phyloP scores from a whole-genome alignment of 768 basidiomycete species.

The Roridomyces roridus region DNA sequence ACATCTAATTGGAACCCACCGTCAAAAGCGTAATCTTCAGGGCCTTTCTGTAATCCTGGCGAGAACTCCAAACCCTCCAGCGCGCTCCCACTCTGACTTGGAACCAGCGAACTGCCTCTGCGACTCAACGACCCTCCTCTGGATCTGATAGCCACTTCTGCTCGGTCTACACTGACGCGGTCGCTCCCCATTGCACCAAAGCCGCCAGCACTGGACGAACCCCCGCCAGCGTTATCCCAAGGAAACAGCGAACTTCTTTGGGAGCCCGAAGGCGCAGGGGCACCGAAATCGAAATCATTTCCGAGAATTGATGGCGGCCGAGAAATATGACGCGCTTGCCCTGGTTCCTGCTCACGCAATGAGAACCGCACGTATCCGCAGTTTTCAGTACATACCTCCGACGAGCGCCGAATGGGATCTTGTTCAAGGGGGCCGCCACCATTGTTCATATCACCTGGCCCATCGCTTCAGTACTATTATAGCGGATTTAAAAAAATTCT shows the following conservation, averaged over 20 bases:
- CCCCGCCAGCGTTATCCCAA: conserved; percentile 80
- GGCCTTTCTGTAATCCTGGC: conserved; percentile 46
- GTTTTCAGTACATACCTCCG: conserved; percentile 52
- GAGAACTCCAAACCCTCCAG: conserved; percentile 53
- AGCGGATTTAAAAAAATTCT: not conserved
- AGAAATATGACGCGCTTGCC: conserved; percentile 80
- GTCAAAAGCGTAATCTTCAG: conserved; percentile 73
- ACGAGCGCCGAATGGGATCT: conserved; percentile 46
- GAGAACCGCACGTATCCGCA: not conserved
- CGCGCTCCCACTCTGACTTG: conserved; percentile 52
- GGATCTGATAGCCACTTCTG: conserved; percentile 57
- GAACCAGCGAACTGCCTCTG: conserved; percentile 61
- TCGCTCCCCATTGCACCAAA: conserved; percentile 49
- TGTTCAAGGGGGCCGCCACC: conserved; percentile 1
- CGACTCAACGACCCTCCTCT: conserved; percentile 61
- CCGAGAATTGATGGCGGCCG: conserved; percentile 58
- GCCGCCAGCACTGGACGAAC: conserved; percentile 60
- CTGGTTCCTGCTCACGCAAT: conserved; percentile 66
- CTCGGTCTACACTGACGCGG: conserved; percentile 54
- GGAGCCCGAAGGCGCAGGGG: conserved; percentile 52
- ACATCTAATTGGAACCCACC: conserved; percentile 45
- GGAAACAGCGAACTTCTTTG: conserved; percentile 79
- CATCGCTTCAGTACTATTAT: not conserved
- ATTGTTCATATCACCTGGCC: conserved; percentile 9
- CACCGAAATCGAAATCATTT: conserved; percentile 51